These are phyloP conservation scores for Kazachstania kunashirensis DNA, from an alignment of 805 yeast species.

Conservation along the genomic window DNA sequence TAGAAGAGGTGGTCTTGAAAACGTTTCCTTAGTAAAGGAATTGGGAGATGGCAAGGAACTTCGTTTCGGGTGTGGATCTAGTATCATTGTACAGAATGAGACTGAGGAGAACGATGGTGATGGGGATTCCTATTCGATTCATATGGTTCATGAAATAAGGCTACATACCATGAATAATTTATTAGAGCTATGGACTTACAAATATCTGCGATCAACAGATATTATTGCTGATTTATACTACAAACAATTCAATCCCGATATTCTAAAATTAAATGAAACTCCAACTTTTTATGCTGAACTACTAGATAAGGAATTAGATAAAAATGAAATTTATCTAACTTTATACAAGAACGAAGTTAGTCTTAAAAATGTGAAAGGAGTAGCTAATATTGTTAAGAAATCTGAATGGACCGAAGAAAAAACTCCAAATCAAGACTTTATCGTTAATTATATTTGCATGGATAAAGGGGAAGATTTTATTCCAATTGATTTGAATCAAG, in stretches of 20 bases:
- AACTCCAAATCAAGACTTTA: conserved; percentile 4
- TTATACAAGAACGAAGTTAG: conserved; percentile 35
- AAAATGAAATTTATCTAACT: conserved; percentile 46
- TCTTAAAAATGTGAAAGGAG: conserved; percentile 33
- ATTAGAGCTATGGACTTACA: conserved; percentile 38
- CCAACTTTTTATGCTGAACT: conserved; percentile 7
- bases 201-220: conserved; percentile 35
- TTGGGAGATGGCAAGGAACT: too few relatives aligned
- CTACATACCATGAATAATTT: conserved; percentile 38
- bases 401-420: conserved; percentile 18
- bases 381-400: conserved; percentile 35
- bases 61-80: conserved; percentile 36
- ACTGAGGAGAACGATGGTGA: conserved; percentile 17
- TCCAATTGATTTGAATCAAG: conserved; percentile 8
- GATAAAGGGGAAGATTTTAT: conserved; percentile 12
- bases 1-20: conserved; percentile 7
- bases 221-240: conserved; percentile 25
- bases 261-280: conserved; percentile 10
- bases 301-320: conserved; percentile 13
- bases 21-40: conserved; percentile 29
- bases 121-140: conserved; percentile 28
- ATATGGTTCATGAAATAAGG: conserved; percentile 39
- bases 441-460: conserved; percentile 14
- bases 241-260: conserved; percentile 10
- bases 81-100: conserved; percentile 32